A percentile compares a stretch with the other conserved stretches of the same genome.
Evolutionary conservation across 768 basidiomycete species (phyloP).

Genomic region (Pulveroboletus sp.): DNA sequence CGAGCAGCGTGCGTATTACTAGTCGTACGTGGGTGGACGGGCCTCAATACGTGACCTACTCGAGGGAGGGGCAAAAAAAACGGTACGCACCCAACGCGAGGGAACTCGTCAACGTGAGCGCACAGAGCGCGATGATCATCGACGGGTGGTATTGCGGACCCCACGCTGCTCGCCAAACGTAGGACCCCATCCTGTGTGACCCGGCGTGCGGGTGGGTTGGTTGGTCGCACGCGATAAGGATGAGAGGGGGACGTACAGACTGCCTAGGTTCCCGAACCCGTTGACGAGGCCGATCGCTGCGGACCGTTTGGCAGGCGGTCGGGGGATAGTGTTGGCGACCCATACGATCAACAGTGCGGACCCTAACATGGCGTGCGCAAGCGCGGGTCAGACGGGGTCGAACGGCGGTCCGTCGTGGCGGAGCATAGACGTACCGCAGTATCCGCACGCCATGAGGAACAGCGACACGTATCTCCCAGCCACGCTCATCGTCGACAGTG

Average conservation of each 20-base stretch:
- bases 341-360: constrained; percentile 55
- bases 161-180: constrained; percentile 58
- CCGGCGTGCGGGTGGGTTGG: no score
- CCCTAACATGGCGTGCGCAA: constrained; percentile 17
- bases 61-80: not conserved
- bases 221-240: not conserved
- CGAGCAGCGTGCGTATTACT: constrained; percentile 42
- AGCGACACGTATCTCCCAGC: constrained; percentile 55
- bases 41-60: no score
- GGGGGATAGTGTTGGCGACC: constrained; percentile 56
- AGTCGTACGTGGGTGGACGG: no score
- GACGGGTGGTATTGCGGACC: constrained; percentile 57
- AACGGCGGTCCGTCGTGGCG: not conserved
- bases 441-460: constrained; percentile 61
- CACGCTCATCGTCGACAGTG: constrained; percentile 47
- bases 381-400: not conserved
- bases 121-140: constrained; percentile 48
- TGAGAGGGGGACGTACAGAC: constrained; percentile 42
- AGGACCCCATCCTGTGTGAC: constrained; percentile 49
- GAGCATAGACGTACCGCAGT: constrained; percentile 30
- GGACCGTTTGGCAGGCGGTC: constrained; percentile 51
- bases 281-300: constrained; percentile 62
- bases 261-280: constrained; percentile 54
- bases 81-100: constrained; percentile 35
- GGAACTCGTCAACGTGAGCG: constrained; percentile 29